A percentile compares a stretch with the other conserved stretches of the same genome.
phyloP scores from a whole-genome alignment of 2,329 filamentous ascomycete genomes.

The Clarireedia paspali region DNA sequence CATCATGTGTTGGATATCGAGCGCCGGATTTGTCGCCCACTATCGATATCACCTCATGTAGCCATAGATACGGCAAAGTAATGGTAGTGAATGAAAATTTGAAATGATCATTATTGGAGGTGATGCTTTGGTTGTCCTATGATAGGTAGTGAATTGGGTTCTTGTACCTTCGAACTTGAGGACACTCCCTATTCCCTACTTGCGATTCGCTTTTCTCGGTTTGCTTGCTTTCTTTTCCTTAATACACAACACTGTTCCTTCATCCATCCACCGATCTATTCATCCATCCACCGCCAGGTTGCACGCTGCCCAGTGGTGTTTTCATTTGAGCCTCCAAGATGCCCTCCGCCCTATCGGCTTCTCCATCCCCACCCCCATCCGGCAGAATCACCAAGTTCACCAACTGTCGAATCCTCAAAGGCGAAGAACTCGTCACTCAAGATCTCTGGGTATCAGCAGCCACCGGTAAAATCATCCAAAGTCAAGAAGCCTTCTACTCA shows the following conservation, averaged over 20 bases:
- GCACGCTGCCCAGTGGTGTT: too few species aligned
- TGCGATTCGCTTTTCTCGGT: neutral
- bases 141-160: neutral
- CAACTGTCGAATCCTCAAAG: slow-evolving; percentile 72
- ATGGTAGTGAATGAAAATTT: neutral
- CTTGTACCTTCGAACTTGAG: neutral
- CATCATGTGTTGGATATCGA: neutral
- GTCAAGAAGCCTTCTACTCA: slow-evolving; percentile 59
- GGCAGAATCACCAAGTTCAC: slow-evolving; percentile 73
- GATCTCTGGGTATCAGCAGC: slow-evolving; percentile 85
- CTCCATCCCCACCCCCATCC: slow-evolving; percentile 16
- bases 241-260: neutral
- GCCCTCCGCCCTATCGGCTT: slow-evolving; percentile 33
- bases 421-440: slow-evolving; percentile 57
- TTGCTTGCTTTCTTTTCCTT: neutral
- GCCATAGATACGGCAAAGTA: neutral
- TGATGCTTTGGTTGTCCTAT: too few species aligned
- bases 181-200: too few species aligned
- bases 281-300: too few species aligned
- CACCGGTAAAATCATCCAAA: slow-evolving; percentile 75
- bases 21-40: neutral
- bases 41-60: neutral
- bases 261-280: neutral
- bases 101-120: neutral
- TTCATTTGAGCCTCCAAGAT: slow-evolving; percentile 10